These are phyloP conservation scores for Camelina laxa DNA, from an alignment of 345 rosid species.

Conservation along the genomic window DNA sequence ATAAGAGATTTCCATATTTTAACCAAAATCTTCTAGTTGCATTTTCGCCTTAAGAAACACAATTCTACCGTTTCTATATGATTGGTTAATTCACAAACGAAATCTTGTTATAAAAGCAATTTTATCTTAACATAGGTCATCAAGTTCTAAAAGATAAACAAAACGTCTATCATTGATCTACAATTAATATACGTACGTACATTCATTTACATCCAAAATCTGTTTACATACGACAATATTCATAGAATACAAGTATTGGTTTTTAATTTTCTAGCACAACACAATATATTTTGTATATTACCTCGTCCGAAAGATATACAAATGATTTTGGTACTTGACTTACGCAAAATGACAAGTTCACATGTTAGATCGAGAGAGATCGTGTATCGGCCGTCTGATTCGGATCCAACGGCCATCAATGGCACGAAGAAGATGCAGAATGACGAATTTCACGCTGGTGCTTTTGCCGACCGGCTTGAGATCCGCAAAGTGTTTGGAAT, in stretches of 20 bases:
- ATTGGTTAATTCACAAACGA: neutral
- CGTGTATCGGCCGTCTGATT: constrained; percentile 35
- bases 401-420: constrained; percentile 39
- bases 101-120: neutral
- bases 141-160: neutral
- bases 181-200: too few relatives aligned
- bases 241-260: neutral
- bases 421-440: constrained; percentile 11
- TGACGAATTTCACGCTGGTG: constrained; percentile 20
- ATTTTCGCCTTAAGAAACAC: neutral
- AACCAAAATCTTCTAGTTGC: neutral
- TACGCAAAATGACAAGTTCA: constrained; percentile 39
- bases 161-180: too few relatives aligned
- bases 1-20: neutral
- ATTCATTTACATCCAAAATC: neutral
- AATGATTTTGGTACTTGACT: constrained; percentile 23
- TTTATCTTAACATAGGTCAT: neutral
- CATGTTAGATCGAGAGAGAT: constrained; percentile 35
- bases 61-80: neutral
- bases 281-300: neutral
- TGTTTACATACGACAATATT: neutral
- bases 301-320: constrained; percentile 2
- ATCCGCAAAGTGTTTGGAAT: constrained; percentile 39
- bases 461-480: constrained; percentile 41
- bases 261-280: neutral